Evolutionary conservation across 805 yeast species (phyloP).

Genomic region (Starmerella davenportii): DNA sequence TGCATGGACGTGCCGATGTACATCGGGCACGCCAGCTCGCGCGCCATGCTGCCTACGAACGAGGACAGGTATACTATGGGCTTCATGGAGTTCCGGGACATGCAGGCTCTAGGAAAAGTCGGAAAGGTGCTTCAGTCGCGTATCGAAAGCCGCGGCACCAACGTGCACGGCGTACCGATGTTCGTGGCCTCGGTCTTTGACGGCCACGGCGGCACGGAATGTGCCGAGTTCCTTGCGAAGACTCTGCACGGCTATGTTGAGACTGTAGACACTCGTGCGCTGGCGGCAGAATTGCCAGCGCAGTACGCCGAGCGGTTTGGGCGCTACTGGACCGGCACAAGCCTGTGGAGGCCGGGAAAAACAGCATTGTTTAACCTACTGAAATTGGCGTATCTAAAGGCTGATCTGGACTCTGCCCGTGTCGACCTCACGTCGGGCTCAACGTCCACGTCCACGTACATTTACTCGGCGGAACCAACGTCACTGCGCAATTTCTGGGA

Average conservation of each 20-base stretch:
- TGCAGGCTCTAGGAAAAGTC: no score
- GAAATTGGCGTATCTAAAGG: conserved; percentile 43
- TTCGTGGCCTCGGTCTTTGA: conserved; percentile 69
- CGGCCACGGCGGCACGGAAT: conserved; percentile 84
- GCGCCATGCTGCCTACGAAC: conserved; percentile 60
- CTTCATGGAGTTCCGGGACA: conserved; percentile 32
- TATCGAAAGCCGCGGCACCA: conserved; percentile 7
- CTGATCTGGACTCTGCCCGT: conserved; percentile 43
- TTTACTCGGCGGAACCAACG: conserved; percentile 31
- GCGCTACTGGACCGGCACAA: conserved; percentile 47
- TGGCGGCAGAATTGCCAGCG: conserved; percentile 30
- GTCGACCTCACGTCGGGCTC: conserved; percentile 32
- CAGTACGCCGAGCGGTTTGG: conserved; percentile 45
- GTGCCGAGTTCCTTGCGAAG: conserved; percentile 41
- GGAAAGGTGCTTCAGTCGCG: neutral
- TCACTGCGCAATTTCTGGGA: conserved; percentile 32
- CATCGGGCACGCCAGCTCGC: conserved; percentile 60
- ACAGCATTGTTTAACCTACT: conserved; percentile 25
- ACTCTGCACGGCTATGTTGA: conserved; percentile 41
- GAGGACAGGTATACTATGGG: conserved; percentile 67
- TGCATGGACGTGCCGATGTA: conserved; percentile 48
- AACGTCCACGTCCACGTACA: conserved; percentile 48
- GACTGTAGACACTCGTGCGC: conserved; percentile 20
- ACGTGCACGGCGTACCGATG: conserved; percentile 26
- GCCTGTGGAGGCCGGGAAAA: conserved; percentile 17